Evolutionary conservation across 768 basidiomycete species (phyloP).

Genomic region (Austroboletus eburneus): DNA sequence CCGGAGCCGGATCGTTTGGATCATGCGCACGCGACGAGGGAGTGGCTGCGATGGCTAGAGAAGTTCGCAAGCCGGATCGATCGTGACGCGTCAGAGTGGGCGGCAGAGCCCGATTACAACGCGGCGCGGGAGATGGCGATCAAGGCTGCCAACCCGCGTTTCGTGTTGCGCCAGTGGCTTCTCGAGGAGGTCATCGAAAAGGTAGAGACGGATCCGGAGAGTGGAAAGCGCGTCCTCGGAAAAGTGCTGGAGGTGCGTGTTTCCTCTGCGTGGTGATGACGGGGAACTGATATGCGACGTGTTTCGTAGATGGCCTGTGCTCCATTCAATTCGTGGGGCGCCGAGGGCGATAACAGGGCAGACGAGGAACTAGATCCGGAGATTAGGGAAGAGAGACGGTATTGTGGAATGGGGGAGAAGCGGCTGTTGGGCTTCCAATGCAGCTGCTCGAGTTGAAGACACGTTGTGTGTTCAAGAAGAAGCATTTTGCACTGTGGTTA

Average conservation of each 20-base stretch:
- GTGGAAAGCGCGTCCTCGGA: constrained; percentile 64
- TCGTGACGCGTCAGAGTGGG: constrained; percentile 48
- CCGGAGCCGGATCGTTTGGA: constrained; percentile 46
- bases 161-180: constrained; percentile 93
- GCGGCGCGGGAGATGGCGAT: constrained; percentile 46
- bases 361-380: constrained; percentile 52
- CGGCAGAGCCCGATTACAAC: constrained; percentile 36
- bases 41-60: constrained; percentile 63
- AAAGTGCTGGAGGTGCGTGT: constrained; percentile 74
- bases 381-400: constrained; percentile 64
- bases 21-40: constrained; percentile 40
- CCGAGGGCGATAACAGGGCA: constrained; percentile 47
- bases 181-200: constrained; percentile 86
- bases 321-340: constrained; percentile 88
- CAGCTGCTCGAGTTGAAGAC: constrained; percentile 76
- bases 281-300: background rate
- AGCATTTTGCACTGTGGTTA: no score
- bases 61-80: constrained; percentile 57
- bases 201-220: constrained; percentile 61
- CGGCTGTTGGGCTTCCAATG: constrained; percentile 88
- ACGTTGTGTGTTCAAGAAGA: background rate
- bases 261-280: background rate
- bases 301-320: constrained; percentile 73
- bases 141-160: constrained; percentile 76
- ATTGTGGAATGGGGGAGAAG: constrained; percentile 74